Conservation (phyloP, 495 filamentous ascomycete species). For the Jackrogersella minutella region DNA sequence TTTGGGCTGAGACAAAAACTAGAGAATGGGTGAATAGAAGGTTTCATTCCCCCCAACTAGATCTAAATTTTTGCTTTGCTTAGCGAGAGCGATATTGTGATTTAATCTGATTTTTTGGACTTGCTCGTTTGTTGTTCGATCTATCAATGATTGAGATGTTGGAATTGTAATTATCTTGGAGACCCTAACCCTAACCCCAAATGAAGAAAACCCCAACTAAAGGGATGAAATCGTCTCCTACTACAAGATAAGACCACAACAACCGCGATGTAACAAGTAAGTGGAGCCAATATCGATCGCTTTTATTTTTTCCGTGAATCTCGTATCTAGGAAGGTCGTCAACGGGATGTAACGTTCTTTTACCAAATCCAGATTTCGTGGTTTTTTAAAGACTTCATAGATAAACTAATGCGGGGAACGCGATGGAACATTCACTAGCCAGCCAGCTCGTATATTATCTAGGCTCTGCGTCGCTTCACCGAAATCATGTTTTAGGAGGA, state of each 20-base stretch:
- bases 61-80: not conserved
- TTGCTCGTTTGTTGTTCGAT: too few species aligned
- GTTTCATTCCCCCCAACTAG: slow-evolving; percentile 12
- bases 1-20: not conserved
- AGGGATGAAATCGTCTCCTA: too few species aligned
- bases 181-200: not conserved
- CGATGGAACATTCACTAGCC: not conserved
- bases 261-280: not conserved
- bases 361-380: slow-evolving; percentile 13
- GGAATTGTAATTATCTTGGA: too few species aligned
- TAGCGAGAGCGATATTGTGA: not conserved
- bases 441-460: not conserved
- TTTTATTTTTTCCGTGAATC: not conserved
- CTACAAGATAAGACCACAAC: not conserved
- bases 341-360: slow-evolving; percentile 35
- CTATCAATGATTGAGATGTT: too few species aligned
- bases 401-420: slow-evolving; percentile 33
- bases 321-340: not conserved
- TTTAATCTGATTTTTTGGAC: slow-evolving; percentile 13
- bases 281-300: not conserved
- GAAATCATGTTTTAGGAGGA: not conserved
- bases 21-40: slow-evolving; percentile 15
- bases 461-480: not conserved
- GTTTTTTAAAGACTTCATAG: slow-evolving; percentile 6
- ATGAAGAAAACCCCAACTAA: too few species aligned